phyloP scores from a whole-genome alignment of 2,329 filamentous ascomycete genomes.

The Aspergillus felis region DNA sequence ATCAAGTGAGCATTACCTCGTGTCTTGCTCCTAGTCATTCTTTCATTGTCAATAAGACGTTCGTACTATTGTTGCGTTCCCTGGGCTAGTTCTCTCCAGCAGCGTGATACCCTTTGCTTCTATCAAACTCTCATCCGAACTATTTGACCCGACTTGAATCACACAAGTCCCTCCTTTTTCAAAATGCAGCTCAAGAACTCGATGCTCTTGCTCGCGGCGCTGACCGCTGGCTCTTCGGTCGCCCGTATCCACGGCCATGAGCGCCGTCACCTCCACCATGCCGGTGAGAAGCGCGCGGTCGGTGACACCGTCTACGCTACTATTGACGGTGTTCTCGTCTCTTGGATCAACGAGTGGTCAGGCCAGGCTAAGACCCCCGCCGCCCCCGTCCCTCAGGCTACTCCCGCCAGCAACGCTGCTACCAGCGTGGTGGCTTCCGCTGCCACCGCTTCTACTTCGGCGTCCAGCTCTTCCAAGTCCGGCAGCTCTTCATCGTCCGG shows the following conservation, averaged over 20 bases:
- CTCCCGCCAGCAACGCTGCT: slow-evolving; percentile 12
- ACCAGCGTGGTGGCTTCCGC: slow-evolving; percentile 6
- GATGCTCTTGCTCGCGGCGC: slow-evolving; percentile 31
- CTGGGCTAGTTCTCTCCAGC: slow-evolving; percentile 4
- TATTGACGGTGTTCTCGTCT: slow-evolving; percentile 31
- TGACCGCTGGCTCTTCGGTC: slow-evolving; percentile 34
- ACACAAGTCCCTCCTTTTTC: background rate
- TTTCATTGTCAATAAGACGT: slow-evolving; percentile 14
- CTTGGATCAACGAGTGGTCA: slow-evolving; percentile 36
- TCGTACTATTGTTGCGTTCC: slow-evolving; percentile 5
- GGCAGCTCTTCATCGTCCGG: slow-evolving; percentile 3
- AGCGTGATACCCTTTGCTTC: slow-evolving; percentile 4
- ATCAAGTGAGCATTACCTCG: slow-evolving; percentile 7
- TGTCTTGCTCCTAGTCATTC: slow-evolving; percentile 8
- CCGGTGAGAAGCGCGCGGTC: slow-evolving; percentile 27
- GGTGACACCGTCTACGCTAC: slow-evolving; percentile 30
- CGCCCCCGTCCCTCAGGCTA: slow-evolving; percentile 12
- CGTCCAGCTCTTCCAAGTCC: slow-evolving; percentile 1
- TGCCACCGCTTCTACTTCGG: slow-evolving; percentile 10
- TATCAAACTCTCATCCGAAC: background rate
- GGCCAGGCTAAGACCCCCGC: slow-evolving; percentile 18
- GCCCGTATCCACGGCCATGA: slow-evolving; percentile 38
- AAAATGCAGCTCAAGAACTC: slow-evolving; percentile 40
- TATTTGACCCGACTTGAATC: slow-evolving; percentile 1
- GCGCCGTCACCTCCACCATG: slow-evolving; percentile 32